Percentiles rank a stretch among this genome's conserved stretches.
phyloP scores from a whole-genome alignment of 441 rosid genomes.

The Pelargonium fulgidum region DNA sequence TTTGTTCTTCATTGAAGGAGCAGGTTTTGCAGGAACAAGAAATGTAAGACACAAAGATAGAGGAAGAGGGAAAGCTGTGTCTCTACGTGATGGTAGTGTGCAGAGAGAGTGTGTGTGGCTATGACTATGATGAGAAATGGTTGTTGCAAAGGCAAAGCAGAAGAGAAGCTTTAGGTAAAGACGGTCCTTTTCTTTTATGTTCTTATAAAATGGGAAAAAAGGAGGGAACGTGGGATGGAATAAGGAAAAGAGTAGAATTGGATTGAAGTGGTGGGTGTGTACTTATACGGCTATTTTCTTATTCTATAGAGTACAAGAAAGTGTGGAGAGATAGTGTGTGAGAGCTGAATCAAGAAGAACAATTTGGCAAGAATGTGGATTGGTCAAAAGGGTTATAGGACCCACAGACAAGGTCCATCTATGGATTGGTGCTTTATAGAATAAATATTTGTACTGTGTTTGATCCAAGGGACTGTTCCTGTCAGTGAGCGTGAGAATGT shows the following conservation, averaged over 20 bases:
- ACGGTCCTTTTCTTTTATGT: conserved; percentile 26
- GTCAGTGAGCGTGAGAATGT: conserved; percentile 42
- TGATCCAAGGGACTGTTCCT: conserved; percentile 33
- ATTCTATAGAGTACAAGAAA: not conserved
- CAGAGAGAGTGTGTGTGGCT: conserved; percentile 30
- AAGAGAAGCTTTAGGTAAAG: conserved; percentile 42
- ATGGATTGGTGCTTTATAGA: conserved; percentile 25
- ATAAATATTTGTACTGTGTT: conserved; percentile 16
- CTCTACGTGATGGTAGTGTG: conserved; percentile 2
- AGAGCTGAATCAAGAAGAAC: not conserved
- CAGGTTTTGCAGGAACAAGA: conserved; percentile 13
- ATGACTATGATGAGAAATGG: conserved; percentile 42
- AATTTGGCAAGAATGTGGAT: conserved; percentile 2
- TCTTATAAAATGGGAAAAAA: conserved; percentile 19
- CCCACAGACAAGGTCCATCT: conserved; percentile 34
- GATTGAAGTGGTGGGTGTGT: conserved; percentile 5
- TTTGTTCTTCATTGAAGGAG: conserved; percentile 48
- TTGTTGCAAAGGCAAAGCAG: conserved; percentile 27
- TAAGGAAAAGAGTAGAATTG: conserved; percentile 13
- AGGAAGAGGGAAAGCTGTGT: conserved; percentile 13
- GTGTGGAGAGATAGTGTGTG: not conserved
- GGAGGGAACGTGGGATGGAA: conserved; percentile 33
- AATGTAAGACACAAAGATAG: conserved; percentile 20
- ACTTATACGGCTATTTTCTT: conserved; percentile 4
- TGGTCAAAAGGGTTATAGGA: conserved; percentile 39